Evolutionary conservation across 805 yeast genomes (phyloP).

Genomic region (Metschnikowia baotianmanensis): DNA sequence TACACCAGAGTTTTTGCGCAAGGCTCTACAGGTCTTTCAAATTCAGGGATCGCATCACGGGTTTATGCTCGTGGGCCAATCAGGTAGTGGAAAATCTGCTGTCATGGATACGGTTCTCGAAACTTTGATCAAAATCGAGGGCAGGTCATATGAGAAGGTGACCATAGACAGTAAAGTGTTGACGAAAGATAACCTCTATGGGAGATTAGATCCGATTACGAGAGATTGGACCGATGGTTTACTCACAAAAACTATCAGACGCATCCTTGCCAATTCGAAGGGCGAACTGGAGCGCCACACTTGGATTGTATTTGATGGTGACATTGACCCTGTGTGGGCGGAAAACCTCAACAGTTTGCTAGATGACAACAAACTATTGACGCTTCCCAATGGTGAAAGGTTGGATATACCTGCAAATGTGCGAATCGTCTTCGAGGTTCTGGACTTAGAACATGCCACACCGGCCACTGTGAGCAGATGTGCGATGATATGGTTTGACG

Average conservation of each 20-base stretch:
- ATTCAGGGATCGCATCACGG: constrained; percentile 71
- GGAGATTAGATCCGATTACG: constrained; percentile 68
- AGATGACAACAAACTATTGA: constrained; percentile 80
- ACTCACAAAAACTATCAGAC: constrained; percentile 64
- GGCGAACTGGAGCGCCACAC: constrained; percentile 56
- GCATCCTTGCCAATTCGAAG: constrained; percentile 50
- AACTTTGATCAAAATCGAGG: constrained; percentile 38
- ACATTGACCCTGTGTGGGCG: constrained; percentile 91
- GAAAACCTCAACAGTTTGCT: constrained; percentile 87
- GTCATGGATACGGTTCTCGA: constrained; percentile 49
- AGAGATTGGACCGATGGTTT: constrained; percentile 93
- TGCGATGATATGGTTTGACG: constrained; percentile 79
- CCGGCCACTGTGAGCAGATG: constrained; percentile 93
- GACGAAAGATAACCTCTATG: constrained; percentile 64
- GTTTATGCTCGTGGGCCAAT: constrained; percentile 70
- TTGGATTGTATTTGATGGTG: constrained; percentile 91
- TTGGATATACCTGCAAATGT: constrained; percentile 62
- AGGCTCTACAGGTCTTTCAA: constrained; percentile 59
- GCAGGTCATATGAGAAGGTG: constrained; percentile 32
- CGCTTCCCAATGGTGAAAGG: constrained; percentile 89
- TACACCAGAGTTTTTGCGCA: constrained; percentile 47
- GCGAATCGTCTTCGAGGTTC: constrained; percentile 74
- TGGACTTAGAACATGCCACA: constrained; percentile 63
- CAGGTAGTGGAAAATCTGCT: constrained; percentile 74
- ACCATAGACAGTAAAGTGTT: constrained; percentile 75